These are phyloP conservation scores for Crithidia bombi DNA, from an alignment of 208 protist genomes.

Conservation along the genomic window DNA sequence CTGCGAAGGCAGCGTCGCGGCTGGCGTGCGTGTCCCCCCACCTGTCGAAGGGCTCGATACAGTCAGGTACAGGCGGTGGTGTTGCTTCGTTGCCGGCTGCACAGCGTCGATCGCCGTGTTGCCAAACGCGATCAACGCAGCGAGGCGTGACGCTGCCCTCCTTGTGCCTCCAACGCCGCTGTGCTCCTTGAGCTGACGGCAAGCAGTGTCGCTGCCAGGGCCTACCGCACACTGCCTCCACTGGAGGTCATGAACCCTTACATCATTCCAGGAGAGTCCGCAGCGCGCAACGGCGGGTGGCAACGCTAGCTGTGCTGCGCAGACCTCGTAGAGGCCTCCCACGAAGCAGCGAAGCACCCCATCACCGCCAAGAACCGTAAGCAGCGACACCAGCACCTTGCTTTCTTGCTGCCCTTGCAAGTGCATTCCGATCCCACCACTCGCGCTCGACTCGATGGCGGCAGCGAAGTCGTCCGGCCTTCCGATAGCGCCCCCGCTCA, in stretches of 20 bases:
- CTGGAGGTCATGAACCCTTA: slow-evolving; percentile 19
- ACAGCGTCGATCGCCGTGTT: slow-evolving; percentile 8
- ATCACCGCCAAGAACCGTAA: slow-evolving; percentile 53
- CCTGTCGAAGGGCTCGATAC: background rate
- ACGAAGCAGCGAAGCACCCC: slow-evolving; percentile 59
- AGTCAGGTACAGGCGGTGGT: slow-evolving; percentile 22
- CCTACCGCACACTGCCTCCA: slow-evolving; percentile 18
- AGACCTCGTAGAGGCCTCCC: slow-evolving; percentile 70
- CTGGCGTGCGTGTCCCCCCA: too few species aligned
- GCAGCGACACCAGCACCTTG: slow-evolving; percentile 31
- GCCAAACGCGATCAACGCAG: slow-evolving; percentile 7
- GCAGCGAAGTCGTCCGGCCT: too few species aligned
- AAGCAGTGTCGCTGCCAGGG: background rate
- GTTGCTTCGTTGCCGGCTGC: slow-evolving; percentile 10
- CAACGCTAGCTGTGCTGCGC: slow-evolving; percentile 24
- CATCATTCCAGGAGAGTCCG: slow-evolving; percentile 8
- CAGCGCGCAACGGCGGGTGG: slow-evolving; percentile 7
- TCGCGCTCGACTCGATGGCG: background rate
- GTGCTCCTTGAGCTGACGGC: background rate
- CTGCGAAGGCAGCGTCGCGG: slow-evolving; percentile 4
- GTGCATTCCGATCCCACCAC: background rate
- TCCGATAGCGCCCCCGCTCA: too few species aligned
- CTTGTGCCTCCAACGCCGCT: background rate
- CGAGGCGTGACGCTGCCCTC: background rate
- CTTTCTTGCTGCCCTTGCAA: background rate